Evolutionary conservation across 208 protist genomes (phyloP).

Genomic region (Leishmania guyanensis): DNA sequence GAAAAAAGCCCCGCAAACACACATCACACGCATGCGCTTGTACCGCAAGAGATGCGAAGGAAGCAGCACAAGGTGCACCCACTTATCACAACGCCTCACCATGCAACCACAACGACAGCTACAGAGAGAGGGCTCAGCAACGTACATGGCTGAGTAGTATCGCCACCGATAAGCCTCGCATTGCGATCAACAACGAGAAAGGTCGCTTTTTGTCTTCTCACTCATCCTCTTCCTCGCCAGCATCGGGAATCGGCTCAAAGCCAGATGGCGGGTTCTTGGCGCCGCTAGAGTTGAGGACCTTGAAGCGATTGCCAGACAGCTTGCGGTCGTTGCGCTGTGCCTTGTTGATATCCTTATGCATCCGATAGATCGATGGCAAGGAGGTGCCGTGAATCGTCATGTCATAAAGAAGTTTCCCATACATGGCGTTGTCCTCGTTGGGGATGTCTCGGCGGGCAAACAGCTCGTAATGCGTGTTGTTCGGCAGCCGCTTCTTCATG

Average conservation of each 20-base stretch:
- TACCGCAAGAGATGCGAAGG: not conserved
- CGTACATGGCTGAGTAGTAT: not conserved
- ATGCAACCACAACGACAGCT: not conserved
- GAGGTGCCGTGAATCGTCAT: slow-evolving; percentile 88
- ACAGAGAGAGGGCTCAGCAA: not conserved
- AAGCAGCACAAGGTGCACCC: not conserved
- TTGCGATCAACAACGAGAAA: not conserved
- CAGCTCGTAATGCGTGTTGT: slow-evolving; percentile 92
- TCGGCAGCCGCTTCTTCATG: slow-evolving; percentile 88
- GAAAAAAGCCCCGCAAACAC: not conserved
- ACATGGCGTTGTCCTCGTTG: slow-evolving; percentile 91
- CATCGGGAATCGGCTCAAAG: slow-evolving; percentile 86
- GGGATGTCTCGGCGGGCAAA: slow-evolving; percentile 88
- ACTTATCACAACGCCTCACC: not conserved
- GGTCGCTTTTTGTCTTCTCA: slow-evolving; percentile 9
- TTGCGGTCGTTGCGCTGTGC: slow-evolving; percentile 92
- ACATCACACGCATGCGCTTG: not conserved
- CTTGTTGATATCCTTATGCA: slow-evolving; percentile 94
- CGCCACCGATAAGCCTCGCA: not conserved
- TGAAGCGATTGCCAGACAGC: slow-evolving; percentile 87
- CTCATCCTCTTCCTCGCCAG: slow-evolving; percentile 74
- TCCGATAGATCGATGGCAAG: slow-evolving; percentile 82
- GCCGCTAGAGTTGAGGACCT: slow-evolving; percentile 70
- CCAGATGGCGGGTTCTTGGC: slow-evolving; percentile 82
- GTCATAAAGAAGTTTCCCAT: slow-evolving; percentile 89